A percentile compares a stretch with the other conserved stretches of the same genome.
Evolutionary conservation across 2,329 filamentous ascomycete species (phyloP).

Genomic region (Trichoderma guizhouense): DNA sequence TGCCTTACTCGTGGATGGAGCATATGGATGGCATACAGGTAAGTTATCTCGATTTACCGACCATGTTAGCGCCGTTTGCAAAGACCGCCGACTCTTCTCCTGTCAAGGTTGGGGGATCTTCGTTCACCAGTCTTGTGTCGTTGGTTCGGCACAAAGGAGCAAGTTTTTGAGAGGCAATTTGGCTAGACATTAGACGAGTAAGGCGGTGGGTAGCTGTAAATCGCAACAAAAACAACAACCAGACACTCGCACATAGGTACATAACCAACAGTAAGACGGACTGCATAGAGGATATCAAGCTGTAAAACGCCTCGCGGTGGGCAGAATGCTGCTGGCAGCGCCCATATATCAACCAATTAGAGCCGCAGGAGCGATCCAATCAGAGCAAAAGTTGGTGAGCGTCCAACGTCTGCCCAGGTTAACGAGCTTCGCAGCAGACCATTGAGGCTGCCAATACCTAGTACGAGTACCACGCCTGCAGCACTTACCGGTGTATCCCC

Average conservation of each 20-base stretch:
- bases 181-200: background rate
- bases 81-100: background rate
- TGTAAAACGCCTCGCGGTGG: background rate
- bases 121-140: background rate
- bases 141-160: background rate
- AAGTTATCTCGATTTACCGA: slow-evolving; percentile 15
- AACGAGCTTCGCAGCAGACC: background rate
- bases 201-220: background rate
- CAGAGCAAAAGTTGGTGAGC: slow-evolving; percentile 13
- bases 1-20: background rate
- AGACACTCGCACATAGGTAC: background rate
- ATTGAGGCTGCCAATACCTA: background rate
- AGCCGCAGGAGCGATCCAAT: background rate
- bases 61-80: slow-evolving; percentile 3
- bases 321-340: background rate
- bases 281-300: background rate
- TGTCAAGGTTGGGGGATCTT: slow-evolving; percentile 2
- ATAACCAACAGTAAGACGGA: background rate
- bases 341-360: background rate
- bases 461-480: background rate
- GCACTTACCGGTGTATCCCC: background rate
- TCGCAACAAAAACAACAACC: background rate
- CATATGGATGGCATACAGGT: background rate
- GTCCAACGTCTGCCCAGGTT: background rate
- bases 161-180: background rate